Evolutionary conservation across 2,329 filamentous ascomycete genomes (phyloP).

Genomic region (Cordyceps militaris): DNA sequence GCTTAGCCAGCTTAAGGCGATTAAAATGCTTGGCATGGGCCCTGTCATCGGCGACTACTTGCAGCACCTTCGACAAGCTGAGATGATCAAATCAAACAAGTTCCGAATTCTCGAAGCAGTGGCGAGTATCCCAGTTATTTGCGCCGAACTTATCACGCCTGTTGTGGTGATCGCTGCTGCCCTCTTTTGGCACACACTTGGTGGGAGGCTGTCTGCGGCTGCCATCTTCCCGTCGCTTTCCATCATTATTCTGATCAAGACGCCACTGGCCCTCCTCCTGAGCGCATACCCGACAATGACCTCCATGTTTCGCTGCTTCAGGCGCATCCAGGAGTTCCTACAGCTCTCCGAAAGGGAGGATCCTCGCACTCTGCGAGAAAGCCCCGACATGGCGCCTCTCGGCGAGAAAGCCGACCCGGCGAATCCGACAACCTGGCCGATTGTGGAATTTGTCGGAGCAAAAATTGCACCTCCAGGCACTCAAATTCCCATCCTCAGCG

Average conservation of each 20-base stretch:
- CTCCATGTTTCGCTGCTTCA: not conserved
- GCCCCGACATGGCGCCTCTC: not conserved
- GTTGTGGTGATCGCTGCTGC: slow-evolving; percentile 1
- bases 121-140: not conserved
- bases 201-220: not conserved
- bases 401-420: not conserved
- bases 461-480: not conserved
- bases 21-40: slow-evolving; percentile 11
- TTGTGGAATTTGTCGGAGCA: not conserved
- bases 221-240: not conserved
- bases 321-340: not conserved
- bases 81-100: not conserved
- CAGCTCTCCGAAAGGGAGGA: not conserved
- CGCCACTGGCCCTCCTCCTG: not conserved
- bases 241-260: not conserved
- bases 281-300: not conserved
- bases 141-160: not conserved
- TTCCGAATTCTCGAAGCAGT: not conserved
- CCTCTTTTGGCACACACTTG: not conserved
- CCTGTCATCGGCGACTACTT: not conserved
- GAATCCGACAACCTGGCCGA: not conserved
- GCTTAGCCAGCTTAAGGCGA: not conserved
- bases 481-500: not conserved
- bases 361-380: not conserved
- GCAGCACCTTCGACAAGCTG: not conserved